These are phyloP conservation scores for Cutaneotrichosporon sp. DNA, from an alignment of 1,284 basidiomycete genomes.

Conservation along the genomic window DNA sequence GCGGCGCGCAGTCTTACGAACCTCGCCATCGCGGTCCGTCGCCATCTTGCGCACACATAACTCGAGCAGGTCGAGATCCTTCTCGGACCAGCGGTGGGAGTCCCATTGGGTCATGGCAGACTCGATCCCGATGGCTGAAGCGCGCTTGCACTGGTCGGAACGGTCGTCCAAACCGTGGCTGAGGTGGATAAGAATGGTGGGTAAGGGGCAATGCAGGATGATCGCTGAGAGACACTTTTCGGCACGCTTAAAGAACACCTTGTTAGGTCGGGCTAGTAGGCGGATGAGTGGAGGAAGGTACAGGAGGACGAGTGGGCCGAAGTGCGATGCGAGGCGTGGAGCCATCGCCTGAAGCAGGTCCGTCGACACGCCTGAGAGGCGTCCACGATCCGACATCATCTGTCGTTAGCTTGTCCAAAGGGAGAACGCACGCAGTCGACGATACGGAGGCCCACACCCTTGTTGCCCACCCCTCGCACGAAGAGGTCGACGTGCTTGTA, in stretches of 20 bases:
- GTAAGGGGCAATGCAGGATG: constrained; percentile 52
- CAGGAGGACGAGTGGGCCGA: constrained; percentile 52
- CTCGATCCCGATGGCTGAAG: constrained; percentile 37
- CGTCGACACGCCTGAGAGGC: constrained; percentile 54
- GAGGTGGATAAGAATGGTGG: constrained; percentile 47
- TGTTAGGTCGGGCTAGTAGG: constrained; percentile 57
- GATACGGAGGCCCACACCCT: constrained; percentile 46
- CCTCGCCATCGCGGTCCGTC: constrained; percentile 55
- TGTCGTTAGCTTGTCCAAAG: constrained; percentile 18
- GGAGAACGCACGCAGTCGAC: constrained; percentile 49
- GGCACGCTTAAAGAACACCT: constrained; percentile 55
- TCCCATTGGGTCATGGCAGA: constrained; percentile 43
- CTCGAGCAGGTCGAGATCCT: constrained; percentile 49
- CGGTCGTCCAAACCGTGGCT: constrained; percentile 52
- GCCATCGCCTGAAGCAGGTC: constrained; percentile 56
- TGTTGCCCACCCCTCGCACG: constrained; percentile 47
- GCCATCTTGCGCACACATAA: constrained; percentile 52
- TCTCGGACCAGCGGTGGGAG: constrained; percentile 37
- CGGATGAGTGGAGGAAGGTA: constrained; percentile 55
- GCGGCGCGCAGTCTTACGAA: constrained; percentile 52
- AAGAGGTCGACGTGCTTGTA: constrained; percentile 49
- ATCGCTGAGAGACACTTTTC: constrained; percentile 55
- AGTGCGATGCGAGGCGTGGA: constrained; percentile 51
- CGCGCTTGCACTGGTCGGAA: constrained; percentile 47
- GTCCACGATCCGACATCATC: constrained; percentile 57